Evolutionary conservation across 148 eudicot species (phyloP), one percentile per base, ranked within the genome.

Genomic region (Cornus suecica): DNA sequence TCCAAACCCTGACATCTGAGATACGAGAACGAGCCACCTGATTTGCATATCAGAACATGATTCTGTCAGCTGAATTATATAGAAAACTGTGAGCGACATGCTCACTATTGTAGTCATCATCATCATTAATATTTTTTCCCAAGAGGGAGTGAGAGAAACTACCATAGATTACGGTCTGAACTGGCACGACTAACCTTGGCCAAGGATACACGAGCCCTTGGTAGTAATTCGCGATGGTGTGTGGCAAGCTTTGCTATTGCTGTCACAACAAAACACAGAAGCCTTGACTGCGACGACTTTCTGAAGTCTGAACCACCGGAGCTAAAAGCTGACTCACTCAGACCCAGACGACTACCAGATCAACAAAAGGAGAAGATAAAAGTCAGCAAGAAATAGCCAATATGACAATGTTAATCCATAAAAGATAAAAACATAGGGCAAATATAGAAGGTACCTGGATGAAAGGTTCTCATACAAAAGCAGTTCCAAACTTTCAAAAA

Each of bases 191-290:
- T 71, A 41, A 86, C 99, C 99, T 96, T 96, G 60, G 91, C 83
- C 83, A 96, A 83, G 73, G 97, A 91, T 58, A 96, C 99, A 63
- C 94, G 94, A 58, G 97, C 97, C 82, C 99, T 88, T 60, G 99
- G 99, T 52, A 96, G 86, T 73, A 96, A 84, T 72, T 96, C 99
- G 73, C 90, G 91, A 81, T 93, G 99, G 80, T 82, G 87, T 32
- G 99, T 93, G 71, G 99, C 99, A 72, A 96, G 93, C 78, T 96
- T 93, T 29, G 98, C 98, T 72, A 96, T 93, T 34, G 99, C 98
- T 37, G 94, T 96, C 80, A 96, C 92, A 74, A 96, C 99, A 84
- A 93, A 96, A 84, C 98, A 93, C 51, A 96, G 80, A 74, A 96
- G 94, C 84, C 99, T 88, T 5, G 97, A 90, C 71, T 96, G 97